Conservation (phyloP, 129 eudicot genomes). For the Escallonia herrerae region DNA sequence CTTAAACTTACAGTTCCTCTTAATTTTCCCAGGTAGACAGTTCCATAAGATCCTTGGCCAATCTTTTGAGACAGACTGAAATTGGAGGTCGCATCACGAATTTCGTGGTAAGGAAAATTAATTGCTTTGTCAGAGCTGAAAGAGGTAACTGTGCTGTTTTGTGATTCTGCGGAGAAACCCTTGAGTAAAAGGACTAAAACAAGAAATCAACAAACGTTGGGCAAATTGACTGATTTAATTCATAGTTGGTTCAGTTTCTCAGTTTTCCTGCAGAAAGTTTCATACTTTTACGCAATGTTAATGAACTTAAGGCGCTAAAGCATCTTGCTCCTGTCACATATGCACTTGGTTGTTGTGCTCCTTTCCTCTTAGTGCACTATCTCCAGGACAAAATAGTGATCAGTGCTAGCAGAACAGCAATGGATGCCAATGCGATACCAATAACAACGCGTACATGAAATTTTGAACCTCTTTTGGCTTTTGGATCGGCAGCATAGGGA, state of each 20-base stretch:
- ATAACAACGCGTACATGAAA: background rate
- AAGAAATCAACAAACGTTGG: background rate
- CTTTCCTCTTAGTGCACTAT: background rate
- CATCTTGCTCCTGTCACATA: background rate
- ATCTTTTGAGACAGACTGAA: conserved; percentile 2
- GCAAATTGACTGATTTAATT: background rate
- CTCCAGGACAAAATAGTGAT: background rate
- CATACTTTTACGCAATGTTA: background rate
- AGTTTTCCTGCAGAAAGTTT: background rate
- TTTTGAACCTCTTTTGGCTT: background rate
- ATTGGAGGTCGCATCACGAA: conserved; percentile 11
- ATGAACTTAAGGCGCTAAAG: background rate
- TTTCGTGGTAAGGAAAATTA: conserved; percentile 7
- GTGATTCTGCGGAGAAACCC: conserved; percentile 1
- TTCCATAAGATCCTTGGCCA: conserved; percentile 20
- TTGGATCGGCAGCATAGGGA: background rate
- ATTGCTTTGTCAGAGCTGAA: conserved; percentile 6
- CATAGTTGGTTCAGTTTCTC: background rate
- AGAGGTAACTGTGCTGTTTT: conserved; percentile 2
- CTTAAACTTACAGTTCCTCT: conserved; percentile 8
- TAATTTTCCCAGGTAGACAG: conserved; percentile 12
- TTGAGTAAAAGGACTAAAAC: background rate
- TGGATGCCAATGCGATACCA: background rate
- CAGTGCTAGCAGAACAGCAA: background rate
- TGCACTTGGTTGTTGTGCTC: background rate